Base-by-base conservation (phyloP, 768 basidiomycete species). In the Agaricus blazei region DNA sequence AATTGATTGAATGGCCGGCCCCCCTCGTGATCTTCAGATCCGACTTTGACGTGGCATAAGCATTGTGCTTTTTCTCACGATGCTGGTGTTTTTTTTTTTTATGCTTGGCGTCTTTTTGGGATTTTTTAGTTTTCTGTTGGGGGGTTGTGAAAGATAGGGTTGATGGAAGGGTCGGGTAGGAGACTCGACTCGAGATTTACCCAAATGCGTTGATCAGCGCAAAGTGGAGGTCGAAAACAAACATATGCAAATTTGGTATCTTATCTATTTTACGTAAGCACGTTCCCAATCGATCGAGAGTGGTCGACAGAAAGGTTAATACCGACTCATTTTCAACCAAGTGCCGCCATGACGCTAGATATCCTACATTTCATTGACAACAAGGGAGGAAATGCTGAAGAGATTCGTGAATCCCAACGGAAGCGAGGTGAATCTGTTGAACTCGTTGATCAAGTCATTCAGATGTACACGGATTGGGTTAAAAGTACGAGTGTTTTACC, bases 381-480 rank as follows among this genome's bases (percentile, higher is more conserved):
- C 72, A 93, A 93, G 68, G 97, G 95, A 26, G 97, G 97, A 36
- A 90, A 97, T 73, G 84, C 95, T 14, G 85, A 89, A 61, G 82
- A 85, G 65, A 94, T 98, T 59, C 77, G 88, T 54, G 93, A 93
- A 64, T 98, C 95, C 3, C 96, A 99, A 75, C 77, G 85, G 64
- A 94, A 92, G 72, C 83, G 97, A 47, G 90, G 90, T 9, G 86
- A 93, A 54, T 80, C 89, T 19, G 90, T 91, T 50, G 95, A 94
- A 69, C 69, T 97, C 61, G 95, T 98, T 14, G 94, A 98, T 70
- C 93, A 98, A 69, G 82, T 98, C 56, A 85, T 98, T 57, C 82
- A 83, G 65, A 85, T 95, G 84, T 97, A 98, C 65, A 71, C 80
- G 9, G 90, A 93, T 62, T 98, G 95, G 93, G 92, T 93, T 51